These are phyloP conservation scores for Deinandra increscens DNA, from an alignment of 129 eudicot genomes.

Conservation along the genomic window DNA sequence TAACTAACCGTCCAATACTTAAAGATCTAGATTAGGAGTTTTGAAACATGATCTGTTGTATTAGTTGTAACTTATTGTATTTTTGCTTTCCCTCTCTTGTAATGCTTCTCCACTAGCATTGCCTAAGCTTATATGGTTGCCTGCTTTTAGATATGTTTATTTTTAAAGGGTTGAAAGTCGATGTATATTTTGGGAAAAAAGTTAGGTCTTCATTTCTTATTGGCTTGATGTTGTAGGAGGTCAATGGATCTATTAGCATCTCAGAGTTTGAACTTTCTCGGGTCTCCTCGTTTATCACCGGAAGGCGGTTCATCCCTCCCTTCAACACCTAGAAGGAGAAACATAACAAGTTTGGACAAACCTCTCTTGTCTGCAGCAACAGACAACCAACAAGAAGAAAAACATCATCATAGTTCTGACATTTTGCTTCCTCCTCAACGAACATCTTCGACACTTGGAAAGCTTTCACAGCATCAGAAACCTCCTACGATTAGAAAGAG, in stretches of 20 bases:
- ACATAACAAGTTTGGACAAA: constrained; percentile 42
- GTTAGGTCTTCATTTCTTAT: background rate
- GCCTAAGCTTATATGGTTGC: too few species aligned
- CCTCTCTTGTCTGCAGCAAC: constrained; percentile 45
- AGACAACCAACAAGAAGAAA: constrained; percentile 45
- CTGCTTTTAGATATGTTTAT: too few species aligned
- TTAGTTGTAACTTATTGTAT: too few species aligned
- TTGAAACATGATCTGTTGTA: too few species aligned
- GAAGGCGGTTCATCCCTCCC: constrained; percentile 6
- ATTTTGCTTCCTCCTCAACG: constrained; percentile 55
- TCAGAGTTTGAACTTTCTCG: constrained; percentile 23
- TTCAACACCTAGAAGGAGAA: constrained; percentile 50
- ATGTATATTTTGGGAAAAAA: too few species aligned
- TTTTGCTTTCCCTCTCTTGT: too few species aligned
- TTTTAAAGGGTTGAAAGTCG: too few species aligned
- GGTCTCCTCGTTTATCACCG: constrained; percentile 22
- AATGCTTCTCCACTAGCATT: too few species aligned
- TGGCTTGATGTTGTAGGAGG: constrained; percentile 16
- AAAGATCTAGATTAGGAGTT: too few species aligned
- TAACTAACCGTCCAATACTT: too few species aligned
- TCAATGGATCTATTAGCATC: constrained; percentile 33
- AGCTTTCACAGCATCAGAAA: constrained; percentile 37
- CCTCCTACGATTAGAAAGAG: constrained; percentile 47
- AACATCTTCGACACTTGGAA: constrained; percentile 42
- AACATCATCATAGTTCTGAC: constrained; percentile 45